A percentile compares a stretch with the other conserved stretches of the same genome.
Evolutionary conservation across 2,329 filamentous ascomycete genomes (phyloP).

Genomic region (Claviceps pazoutovae): DNA sequence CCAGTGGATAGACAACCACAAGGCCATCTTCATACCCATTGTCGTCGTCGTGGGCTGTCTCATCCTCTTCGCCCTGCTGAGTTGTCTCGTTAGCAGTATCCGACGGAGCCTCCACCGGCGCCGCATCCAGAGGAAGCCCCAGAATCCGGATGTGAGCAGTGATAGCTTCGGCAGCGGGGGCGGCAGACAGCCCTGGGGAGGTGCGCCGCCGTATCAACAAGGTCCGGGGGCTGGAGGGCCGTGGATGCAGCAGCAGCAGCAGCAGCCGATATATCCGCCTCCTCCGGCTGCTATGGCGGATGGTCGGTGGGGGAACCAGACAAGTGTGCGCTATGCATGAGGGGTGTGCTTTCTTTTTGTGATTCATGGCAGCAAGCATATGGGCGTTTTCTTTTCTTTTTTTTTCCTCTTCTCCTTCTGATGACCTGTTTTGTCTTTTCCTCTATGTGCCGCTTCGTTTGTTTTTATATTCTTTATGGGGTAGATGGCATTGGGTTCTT

Average conservation of each 20-base stretch:
- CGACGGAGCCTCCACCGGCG: conserved; percentile 6
- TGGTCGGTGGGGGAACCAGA: neutral
- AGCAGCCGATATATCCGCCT: neutral
- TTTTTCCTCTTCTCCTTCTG: neutral
- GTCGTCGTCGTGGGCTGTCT: conserved; percentile 55
- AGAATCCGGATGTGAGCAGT: neutral
- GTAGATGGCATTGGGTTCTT: no score
- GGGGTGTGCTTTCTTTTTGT: neutral
- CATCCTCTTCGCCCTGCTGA: conserved; percentile 51
- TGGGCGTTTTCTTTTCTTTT: neutral
- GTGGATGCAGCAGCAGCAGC: conserved; percentile 10
- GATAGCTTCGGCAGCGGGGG: neutral
- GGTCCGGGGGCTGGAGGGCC: neutral
- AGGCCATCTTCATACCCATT: conserved; percentile 70
- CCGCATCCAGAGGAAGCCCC: neutral
- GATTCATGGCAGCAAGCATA: neutral
- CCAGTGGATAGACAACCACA: conserved; percentile 65
- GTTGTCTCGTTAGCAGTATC: conserved; percentile 46
- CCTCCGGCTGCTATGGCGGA: neutral
- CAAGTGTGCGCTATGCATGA: conserved; percentile 1
- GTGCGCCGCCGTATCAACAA: neutral
- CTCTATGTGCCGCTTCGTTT: neutral
- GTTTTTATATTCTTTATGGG: no score
- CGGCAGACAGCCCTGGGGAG: neutral
- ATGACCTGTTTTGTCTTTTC: neutral